Conservation (phyloP, 331 rosid genomes). For the Malus hybrid region DNA sequence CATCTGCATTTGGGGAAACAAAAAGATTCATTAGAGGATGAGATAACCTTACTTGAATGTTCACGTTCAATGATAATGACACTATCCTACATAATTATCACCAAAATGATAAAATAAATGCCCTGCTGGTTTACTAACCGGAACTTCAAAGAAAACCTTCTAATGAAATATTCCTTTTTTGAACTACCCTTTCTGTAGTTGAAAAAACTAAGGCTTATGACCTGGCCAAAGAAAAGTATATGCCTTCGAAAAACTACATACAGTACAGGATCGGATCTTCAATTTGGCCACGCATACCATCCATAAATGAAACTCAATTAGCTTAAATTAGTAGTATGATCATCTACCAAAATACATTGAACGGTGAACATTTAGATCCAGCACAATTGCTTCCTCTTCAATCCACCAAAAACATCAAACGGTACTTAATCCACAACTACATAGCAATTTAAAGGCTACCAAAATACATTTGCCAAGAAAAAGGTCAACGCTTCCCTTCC, state of each 20-base stretch:
- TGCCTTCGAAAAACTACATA: neutral
- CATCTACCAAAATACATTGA: neutral
- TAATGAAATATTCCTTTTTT: neutral
- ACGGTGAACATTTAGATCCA: neutral
- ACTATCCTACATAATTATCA: no score
- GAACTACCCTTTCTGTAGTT: neutral
- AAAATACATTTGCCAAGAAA: neutral
- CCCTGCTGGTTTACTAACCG: neutral
- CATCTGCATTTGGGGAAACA: slow-evolving; percentile 55
- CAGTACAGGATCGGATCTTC: neutral
- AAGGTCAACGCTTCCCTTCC: neutral
- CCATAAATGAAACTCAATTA: neutral
- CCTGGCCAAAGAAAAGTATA: neutral
- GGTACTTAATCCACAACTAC: slow-evolving; percentile 3
- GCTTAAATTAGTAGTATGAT: neutral
- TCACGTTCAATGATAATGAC: neutral
- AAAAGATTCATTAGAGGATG: neutral
- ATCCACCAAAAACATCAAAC: neutral
- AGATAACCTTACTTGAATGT: neutral
- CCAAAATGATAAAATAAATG: neutral
- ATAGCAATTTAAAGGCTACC: neutral
- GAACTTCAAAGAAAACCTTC: neutral
- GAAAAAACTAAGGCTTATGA: neutral
- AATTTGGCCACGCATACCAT: neutral
- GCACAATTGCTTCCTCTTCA: neutral